A percentile compares a stretch with the other conserved stretches of the same genome.
phyloP scores from a whole-genome alignment of 768 basidiomycete genomes.

The Xanthoconium purpureum region DNA sequence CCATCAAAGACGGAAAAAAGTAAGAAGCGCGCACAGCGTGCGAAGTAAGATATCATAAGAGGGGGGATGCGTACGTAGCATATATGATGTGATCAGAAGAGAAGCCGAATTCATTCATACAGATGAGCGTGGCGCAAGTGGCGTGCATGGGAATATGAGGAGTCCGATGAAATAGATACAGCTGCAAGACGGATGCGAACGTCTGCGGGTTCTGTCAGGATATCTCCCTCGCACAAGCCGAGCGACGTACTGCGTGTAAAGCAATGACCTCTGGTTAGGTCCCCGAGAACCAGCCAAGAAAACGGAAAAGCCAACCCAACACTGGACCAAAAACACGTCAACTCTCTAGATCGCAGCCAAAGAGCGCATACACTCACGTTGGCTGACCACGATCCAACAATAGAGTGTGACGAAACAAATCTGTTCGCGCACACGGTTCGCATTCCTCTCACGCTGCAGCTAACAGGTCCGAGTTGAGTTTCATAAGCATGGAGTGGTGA shows the following conservation, averaged over 20 bases:
- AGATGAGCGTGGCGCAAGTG: constrained; percentile 14
- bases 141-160: constrained; percentile 20
- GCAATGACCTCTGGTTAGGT: constrained; percentile 17
- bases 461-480: constrained; percentile 18
- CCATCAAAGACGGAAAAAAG: not conserved
- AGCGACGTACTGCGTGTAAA: constrained; percentile 8
- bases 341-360: too few relatives aligned
- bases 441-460: constrained; percentile 14
- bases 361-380: constrained; percentile 21
- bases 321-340: constrained; percentile 10
- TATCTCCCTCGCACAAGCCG: not conserved
- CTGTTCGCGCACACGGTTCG: constrained; percentile 5
- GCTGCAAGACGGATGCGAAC: not conserved
- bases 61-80: not conserved
- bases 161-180: constrained; percentile 23
- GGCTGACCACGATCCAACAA: constrained; percentile 22
- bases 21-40: not conserved
- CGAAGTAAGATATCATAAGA: constrained; percentile 13
- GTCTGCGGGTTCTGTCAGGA: constrained; percentile 2
- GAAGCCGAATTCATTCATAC: constrained; percentile 10
- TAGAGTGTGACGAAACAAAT: constrained; percentile 13
- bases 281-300: constrained; percentile 26
- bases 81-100: constrained; percentile 13
- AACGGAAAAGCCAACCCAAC: constrained; percentile 21
- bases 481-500: constrained; percentile 19